phyloP scores from a whole-genome alignment of 2,329 filamentous ascomycete genomes.

The Teratosphaeria nubilosa region DNA sequence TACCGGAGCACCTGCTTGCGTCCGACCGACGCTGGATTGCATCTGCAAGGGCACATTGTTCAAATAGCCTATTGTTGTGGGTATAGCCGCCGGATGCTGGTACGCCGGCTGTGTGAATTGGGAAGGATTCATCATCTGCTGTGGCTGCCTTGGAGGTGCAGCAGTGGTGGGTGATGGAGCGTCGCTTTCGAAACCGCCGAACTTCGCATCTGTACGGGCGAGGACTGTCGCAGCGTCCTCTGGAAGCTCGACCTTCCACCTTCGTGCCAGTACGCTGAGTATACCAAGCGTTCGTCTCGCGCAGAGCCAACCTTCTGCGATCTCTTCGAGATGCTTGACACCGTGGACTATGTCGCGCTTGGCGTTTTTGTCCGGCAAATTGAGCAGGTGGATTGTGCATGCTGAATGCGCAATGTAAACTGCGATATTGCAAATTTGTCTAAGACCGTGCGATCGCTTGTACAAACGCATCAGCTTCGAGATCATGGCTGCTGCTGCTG shows the following conservation, averaged over 20 bases:
- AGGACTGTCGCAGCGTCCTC: constrained; percentile 70
- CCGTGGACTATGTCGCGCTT: constrained; percentile 83
- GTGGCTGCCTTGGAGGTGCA: not conserved
- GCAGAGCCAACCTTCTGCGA: constrained; percentile 88
- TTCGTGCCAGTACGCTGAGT: constrained; percentile 71
- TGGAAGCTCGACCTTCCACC: constrained; percentile 81
- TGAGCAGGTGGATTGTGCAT: constrained; percentile 88
- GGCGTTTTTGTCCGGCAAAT: constrained; percentile 84
- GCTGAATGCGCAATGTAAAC: constrained; percentile 94
- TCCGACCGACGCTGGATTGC: not conserved
- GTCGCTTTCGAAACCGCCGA: constrained; percentile 57
- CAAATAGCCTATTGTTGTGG: constrained; percentile 1
- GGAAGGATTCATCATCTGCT: constrained; percentile 2
- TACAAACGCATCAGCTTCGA: constrained; percentile 92
- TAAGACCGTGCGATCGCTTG: constrained; percentile 80
- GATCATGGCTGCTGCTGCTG: constrained; percentile 76
- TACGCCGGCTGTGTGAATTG: constrained; percentile 1
- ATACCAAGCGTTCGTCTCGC: constrained; percentile 78
- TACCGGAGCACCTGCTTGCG: constrained; percentile 2
- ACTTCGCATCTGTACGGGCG: constrained; percentile 68
- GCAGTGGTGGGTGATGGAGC: constrained; percentile 40
- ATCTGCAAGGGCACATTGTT: constrained; percentile 4
- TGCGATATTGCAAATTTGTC: constrained; percentile 91
- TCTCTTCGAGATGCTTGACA: constrained; percentile 85
- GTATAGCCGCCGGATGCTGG: constrained; percentile 1